These are phyloP conservation scores for Penicillium antarcticum DNA, from an alignment of 495 filamentous ascomycete genomes.

Conservation along the genomic window DNA sequence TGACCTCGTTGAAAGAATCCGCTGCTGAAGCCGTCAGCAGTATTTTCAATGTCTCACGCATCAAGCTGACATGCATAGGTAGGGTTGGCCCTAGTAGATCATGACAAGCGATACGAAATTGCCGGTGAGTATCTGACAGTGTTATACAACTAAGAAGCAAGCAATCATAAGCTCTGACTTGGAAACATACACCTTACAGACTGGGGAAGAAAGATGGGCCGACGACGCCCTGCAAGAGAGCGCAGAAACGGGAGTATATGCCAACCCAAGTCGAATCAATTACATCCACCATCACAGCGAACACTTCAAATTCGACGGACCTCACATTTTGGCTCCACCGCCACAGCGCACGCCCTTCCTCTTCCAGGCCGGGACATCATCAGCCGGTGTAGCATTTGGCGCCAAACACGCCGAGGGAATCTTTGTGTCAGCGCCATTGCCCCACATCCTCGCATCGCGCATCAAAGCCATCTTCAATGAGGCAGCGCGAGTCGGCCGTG, in stretches of 20 bases:
- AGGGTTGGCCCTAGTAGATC: conserved; percentile 15
- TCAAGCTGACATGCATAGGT: conserved; percentile 3
- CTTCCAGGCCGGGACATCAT: conserved; percentile 48
- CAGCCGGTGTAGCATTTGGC: conserved; percentile 48
- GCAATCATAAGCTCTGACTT: background rate
- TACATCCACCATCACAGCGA: conserved; percentile 50
- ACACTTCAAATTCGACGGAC: conserved; percentile 44
- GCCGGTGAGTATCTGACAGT: conserved; percentile 52
- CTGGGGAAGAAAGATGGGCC: conserved; percentile 53
- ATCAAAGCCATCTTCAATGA: conserved; percentile 8
- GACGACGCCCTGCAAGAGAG: conserved; percentile 42
- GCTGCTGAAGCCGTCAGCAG: conserved; percentile 44
- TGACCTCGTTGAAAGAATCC: conserved; percentile 47
- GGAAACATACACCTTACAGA: background rate
- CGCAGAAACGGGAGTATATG: conserved; percentile 37
- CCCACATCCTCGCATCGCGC: conserved; percentile 5
- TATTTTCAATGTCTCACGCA: conserved; percentile 25
- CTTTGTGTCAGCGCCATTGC: conserved; percentile 43
- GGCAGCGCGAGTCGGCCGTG: conserved; percentile 23
- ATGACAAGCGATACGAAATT: conserved; percentile 51
- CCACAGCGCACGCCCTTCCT: conserved; percentile 54
- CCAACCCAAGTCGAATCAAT: conserved; percentile 43
- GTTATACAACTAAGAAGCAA: conserved; percentile 30
- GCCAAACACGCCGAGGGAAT: conserved; percentile 54
- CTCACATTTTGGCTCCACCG: conserved; percentile 46